Evolutionary conservation across 306 rosid genomes (phyloP).

Genomic region (Myrica gale): DNA sequence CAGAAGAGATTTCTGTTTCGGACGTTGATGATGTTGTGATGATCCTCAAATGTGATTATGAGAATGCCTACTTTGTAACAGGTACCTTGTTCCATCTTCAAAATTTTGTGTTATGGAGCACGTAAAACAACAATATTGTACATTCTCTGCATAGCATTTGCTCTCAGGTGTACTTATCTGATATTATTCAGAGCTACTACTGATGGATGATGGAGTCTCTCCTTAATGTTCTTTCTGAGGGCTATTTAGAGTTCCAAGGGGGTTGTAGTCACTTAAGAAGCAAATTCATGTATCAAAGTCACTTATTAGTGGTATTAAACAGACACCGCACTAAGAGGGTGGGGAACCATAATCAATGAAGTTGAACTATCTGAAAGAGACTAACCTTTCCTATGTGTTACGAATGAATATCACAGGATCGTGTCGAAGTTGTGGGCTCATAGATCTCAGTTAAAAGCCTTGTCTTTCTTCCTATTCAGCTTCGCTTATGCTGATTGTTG

Average conservation of each 20-base stretch:
- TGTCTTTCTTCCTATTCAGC: too few species aligned
- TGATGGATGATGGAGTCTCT: too few species aligned
- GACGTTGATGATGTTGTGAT: conserved; percentile 61
- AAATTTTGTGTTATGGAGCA: not conserved
- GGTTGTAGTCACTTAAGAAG: too few species aligned
- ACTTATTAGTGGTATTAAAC: not conserved
- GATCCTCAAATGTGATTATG: conserved; percentile 53
- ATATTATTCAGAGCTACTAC: too few species aligned
- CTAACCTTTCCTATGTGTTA: not conserved
- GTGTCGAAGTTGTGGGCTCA: not conserved
- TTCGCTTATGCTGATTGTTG: too few species aligned
- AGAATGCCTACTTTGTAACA: conserved; percentile 74
- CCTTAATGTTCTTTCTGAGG: too few species aligned
- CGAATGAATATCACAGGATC: not conserved
- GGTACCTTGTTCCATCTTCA: conserved; percentile 32
- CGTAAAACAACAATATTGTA: too few species aligned
- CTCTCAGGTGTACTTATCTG: too few species aligned
- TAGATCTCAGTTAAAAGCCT: too few species aligned
- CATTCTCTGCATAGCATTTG: too few species aligned
- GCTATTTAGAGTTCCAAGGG: too few species aligned
- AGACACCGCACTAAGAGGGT: not conserved
- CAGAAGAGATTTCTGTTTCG: conserved; percentile 41
- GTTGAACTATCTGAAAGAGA: not conserved
- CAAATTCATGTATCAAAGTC: not conserved
- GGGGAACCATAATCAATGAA: not conserved